Conservation (phyloP, 805 yeast genomes). For the Sugiyamaella chiloensis region DNA sequence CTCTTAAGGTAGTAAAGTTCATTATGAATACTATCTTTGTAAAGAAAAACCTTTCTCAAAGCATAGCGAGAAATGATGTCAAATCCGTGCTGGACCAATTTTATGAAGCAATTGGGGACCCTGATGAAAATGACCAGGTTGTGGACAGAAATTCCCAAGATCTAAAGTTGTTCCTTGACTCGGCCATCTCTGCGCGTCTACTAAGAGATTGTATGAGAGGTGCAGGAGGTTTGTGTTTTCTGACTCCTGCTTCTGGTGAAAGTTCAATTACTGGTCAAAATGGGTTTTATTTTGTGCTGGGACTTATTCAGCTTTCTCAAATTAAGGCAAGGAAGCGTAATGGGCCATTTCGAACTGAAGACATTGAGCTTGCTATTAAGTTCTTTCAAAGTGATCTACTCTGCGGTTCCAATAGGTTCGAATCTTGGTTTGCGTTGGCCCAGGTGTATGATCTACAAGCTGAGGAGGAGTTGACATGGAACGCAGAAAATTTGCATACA, state of each 20-base stretch:
- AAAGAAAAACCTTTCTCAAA: conserved; percentile 56
- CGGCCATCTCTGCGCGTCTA: conserved; percentile 21
- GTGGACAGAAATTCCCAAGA: conserved; percentile 38
- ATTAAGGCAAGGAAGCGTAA: conserved; percentile 70
- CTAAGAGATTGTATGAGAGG: conserved; percentile 26
- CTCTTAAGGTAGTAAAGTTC: conserved; percentile 41
- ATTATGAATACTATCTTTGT: conserved; percentile 54
- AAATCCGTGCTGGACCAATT: conserved; percentile 69
- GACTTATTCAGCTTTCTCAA: conserved; percentile 61
- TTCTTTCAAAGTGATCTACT: conserved; percentile 64
- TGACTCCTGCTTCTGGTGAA: neutral
- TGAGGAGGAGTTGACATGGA: conserved; percentile 91
- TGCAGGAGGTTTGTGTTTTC: conserved; percentile 18
- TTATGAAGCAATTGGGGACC: conserved; percentile 68
- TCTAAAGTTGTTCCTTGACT: conserved; percentile 45
- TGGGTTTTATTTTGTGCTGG: conserved; percentile 72
- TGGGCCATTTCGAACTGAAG: conserved; percentile 78
- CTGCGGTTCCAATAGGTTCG: conserved; percentile 65
- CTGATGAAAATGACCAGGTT: conserved; percentile 32
- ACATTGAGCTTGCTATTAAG: conserved; percentile 67
- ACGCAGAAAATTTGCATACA: conserved; percentile 72
- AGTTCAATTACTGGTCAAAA: conserved; percentile 15
- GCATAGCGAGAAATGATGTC: conserved; percentile 64
- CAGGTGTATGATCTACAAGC: conserved; percentile 73
- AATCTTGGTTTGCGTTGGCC: conserved; percentile 83